A percentile compares a stretch with the other conserved stretches of the same genome.
Conservation (phyloP, 768 basidiomycete species). For the Vishniacozyma victoriae region DNA sequence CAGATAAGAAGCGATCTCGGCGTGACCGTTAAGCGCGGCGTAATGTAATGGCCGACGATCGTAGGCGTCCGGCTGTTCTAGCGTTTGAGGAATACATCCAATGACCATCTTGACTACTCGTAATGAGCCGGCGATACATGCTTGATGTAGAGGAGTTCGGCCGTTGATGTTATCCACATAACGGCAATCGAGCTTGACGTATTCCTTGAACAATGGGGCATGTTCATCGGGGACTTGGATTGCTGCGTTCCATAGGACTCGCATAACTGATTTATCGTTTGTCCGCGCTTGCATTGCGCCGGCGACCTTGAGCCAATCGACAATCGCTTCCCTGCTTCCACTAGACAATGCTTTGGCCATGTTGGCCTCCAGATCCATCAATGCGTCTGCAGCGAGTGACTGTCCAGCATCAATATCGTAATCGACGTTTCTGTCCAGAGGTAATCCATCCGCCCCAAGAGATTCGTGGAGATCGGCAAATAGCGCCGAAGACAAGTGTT, state of each 20-base stretch:
- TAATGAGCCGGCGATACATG: conserved; percentile 74
- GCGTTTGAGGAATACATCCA: conserved; percentile 58
- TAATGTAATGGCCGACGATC: conserved; percentile 92
- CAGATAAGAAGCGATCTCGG: conserved; percentile 66
- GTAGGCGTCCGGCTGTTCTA: conserved; percentile 75
- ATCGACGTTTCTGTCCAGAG: conserved; percentile 37
- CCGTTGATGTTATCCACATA: conserved; percentile 97
- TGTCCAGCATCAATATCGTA: conserved; percentile 42
- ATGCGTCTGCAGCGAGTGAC: conserved; percentile 57
- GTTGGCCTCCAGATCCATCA: conserved; percentile 82
- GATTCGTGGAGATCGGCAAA: conserved; percentile 39
- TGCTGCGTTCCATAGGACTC: conserved; percentile 86
- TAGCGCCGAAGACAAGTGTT: conserved; percentile 42
- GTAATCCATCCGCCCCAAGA: conserved; percentile 34
- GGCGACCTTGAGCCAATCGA: conserved; percentile 58
- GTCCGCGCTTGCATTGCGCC: conserved; percentile 23
- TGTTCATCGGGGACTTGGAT: conserved; percentile 58
- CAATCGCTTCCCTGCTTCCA: conserved; percentile 55
- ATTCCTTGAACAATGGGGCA: conserved; percentile 61
- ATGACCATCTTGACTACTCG: conserved; percentile 77
- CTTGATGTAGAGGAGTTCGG: conserved; percentile 86
- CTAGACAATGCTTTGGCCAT: conserved; percentile 69
- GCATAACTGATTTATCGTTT: conserved; percentile 60
- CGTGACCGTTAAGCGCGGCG: conserved; percentile 87
- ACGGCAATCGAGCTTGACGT: conserved; percentile 69